phyloP scores from a whole-genome alignment of 441 rosid species.

The Codiaeum variegatum region DNA sequence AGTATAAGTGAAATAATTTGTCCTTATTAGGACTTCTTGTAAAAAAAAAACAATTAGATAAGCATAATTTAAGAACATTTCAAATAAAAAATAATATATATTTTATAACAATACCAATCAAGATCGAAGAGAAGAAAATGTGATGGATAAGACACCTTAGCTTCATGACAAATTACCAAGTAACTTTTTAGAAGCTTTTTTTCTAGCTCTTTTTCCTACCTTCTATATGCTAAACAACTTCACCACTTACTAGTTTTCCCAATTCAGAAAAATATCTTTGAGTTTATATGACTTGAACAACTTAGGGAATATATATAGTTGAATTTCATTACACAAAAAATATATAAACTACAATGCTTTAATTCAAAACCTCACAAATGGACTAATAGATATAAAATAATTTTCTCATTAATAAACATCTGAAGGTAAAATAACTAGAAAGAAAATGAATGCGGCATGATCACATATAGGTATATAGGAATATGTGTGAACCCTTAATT shows the following conservation, averaged over 20 bases:
- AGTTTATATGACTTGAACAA: neutral
- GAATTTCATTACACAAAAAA: neutral
- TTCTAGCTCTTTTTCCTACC: constrained; percentile 43
- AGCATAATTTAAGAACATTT: neutral
- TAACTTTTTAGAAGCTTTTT: constrained; percentile 41
- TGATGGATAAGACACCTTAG: constrained; percentile 32
- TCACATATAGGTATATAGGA: constrained; percentile 1
- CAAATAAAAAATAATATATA: neutral
- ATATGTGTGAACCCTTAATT: no score
- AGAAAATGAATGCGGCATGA: constrained; percentile 2
- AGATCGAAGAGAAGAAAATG: neutral
- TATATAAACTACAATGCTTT: neutral
- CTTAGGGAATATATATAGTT: neutral
- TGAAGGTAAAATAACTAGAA: neutral
- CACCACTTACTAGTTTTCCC: constrained; percentile 60
- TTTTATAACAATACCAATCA: neutral
- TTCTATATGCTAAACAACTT: constrained; percentile 46
- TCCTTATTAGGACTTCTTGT: neutral
- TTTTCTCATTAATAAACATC: constrained; percentile 4
- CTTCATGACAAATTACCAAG: constrained; percentile 34
- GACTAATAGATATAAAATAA: constrained; percentile 5
- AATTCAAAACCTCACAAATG: constrained; percentile 6
- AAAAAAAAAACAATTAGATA: neutral
- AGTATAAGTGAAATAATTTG: neutral
- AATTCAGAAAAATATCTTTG: constrained; percentile 31